Conservation (phyloP, 768 basidiomycete species). For the Xanthoconium purpureum region DNA sequence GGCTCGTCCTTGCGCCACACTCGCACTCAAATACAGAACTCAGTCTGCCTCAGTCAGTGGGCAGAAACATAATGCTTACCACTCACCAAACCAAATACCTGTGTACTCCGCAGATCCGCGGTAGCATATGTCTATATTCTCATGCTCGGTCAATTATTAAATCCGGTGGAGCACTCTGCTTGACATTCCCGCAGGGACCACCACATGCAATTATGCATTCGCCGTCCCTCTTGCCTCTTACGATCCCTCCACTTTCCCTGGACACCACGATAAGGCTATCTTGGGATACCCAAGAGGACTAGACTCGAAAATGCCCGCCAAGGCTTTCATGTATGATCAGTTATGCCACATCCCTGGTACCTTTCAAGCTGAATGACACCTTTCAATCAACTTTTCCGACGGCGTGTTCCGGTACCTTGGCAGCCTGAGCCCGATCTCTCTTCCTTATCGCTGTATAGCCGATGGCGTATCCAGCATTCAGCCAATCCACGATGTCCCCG, state of each 20-base stretch:
- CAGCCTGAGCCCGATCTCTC: constrained; percentile 14
- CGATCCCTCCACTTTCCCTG: constrained; percentile 14
- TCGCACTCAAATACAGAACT: constrained; percentile 3
- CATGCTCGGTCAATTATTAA: constrained; percentile 19
- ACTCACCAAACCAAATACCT: neutral
- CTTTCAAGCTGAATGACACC: constrained; percentile 15
- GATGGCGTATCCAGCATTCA: neutral
- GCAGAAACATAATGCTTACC: constrained; percentile 2
- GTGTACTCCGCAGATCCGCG: constrained; percentile 31
- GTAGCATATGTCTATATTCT: constrained; percentile 24
- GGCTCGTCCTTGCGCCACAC: neutral
- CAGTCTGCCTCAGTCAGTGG: neutral
- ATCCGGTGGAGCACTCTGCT: constrained; percentile 17
- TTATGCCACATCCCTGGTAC: constrained; percentile 20
- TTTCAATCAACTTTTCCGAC: constrained; percentile 1
- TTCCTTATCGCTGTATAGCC: constrained; percentile 10
- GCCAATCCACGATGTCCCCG: constrained; percentile 7
- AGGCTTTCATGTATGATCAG: constrained; percentile 19
- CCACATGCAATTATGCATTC: constrained; percentile 21
- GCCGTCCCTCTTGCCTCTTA: constrained; percentile 27
- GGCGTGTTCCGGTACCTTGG: constrained; percentile 22
- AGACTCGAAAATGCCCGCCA: constrained; percentile 20
- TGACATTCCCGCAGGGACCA: constrained; percentile 19
- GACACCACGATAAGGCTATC: constrained; percentile 29
- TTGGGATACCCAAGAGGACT: constrained; percentile 27